These are phyloP conservation scores for Bryoerythrophyllum caledonicum DNA, from an alignment of 225 moss, liverwort and hornwort genomes.

Conservation along the genomic window DNA sequence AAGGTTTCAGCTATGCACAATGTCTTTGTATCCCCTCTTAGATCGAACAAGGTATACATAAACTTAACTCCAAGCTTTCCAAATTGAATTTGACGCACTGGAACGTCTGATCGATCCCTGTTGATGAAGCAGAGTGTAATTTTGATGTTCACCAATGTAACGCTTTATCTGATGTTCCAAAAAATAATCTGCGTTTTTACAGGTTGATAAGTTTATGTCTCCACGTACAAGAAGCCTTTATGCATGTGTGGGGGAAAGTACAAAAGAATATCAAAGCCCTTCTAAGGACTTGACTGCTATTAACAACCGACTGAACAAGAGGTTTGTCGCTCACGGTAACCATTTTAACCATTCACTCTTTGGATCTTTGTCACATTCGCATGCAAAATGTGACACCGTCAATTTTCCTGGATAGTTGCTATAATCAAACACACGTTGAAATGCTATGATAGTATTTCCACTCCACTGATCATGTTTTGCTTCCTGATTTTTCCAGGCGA, in stretches of 20 bases:
- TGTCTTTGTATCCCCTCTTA: slow-evolving; percentile 91
- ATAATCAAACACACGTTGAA: background rate
- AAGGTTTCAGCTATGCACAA: slow-evolving; percentile 91
- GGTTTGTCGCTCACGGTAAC: slow-evolving; percentile 57
- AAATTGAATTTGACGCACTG: background rate
- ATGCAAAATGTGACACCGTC: background rate
- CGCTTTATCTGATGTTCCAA: slow-evolving; percentile 3
- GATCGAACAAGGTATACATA: slow-evolving; percentile 71
- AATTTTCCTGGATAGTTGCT: background rate
- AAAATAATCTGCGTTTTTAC: slow-evolving; percentile 16
- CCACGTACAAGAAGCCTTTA: slow-evolving; percentile 89
- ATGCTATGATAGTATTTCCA: background rate
- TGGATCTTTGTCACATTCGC: background rate
- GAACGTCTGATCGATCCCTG: background rate
- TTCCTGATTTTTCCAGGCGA: slow-evolving; percentile 46
- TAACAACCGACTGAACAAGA: slow-evolving; percentile 83
- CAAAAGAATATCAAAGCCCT: slow-evolving; percentile 91
- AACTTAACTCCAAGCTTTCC: background rate
- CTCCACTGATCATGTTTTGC: background rate
- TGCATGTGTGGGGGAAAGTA: slow-evolving; percentile 92
- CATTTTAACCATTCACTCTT: slow-evolving; percentile 6
- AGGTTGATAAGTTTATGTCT: slow-evolving; percentile 84
- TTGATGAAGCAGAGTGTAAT: background rate
- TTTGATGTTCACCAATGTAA: background rate
- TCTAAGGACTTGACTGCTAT: slow-evolving; percentile 95